Evolutionary conservation across 495 filamentous ascomycete species (phyloP), one percentile per base, ranked within the genome.

Genomic region (Xylaria intraflava): DNA sequence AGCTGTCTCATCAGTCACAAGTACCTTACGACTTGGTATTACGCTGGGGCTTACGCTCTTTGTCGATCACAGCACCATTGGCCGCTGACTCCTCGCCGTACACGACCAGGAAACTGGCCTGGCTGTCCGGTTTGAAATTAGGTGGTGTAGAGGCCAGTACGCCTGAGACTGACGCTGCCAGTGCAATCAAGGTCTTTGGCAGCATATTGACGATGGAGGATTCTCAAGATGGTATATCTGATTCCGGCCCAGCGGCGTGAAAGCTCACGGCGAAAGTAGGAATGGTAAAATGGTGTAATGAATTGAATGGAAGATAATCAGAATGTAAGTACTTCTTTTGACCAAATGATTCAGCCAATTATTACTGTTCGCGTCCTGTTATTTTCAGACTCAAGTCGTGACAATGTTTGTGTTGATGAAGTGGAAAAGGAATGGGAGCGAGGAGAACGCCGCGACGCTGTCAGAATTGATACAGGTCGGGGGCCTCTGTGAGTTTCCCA

Each of bases 111-210:
- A 74, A 63, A 53, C 66, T 61, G 19, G 54, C 56, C 30, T 61
- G 56, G 9, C 62, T 51, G 4, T 55, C 60, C 0, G 72, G 72
- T 2, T 55, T 39, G 47, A 73, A 75, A n/a, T 67, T 67, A 9
- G 51, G 12, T 0, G 70, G 71, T n/a, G 72, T 72, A 12, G 52
- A 58, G 45, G 67, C 73, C 17, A 70, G 45, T 6, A 59, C 47
- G 12, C 61, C 48, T 9, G 65, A 61, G 6, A 62, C 65, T 9
- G 62, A 62, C 17, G 64, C 60, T 30, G 72, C 57, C 27, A 62
- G 61, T 19, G 56, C 16, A 29, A 53, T 1, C 9, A 74, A 43
- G 42, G 49, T 59, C 55, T 63, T 61, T 12, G 61, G 61, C 19
- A 65, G 31, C 66, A 74, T 72, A 27, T 60, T 71, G 46, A 48